Percentiles rank a stretch among this genome's conserved stretches.
phyloP scores from a whole-genome alignment of 208 protist genomes.

The Acanthamoeba sp. region DNA sequence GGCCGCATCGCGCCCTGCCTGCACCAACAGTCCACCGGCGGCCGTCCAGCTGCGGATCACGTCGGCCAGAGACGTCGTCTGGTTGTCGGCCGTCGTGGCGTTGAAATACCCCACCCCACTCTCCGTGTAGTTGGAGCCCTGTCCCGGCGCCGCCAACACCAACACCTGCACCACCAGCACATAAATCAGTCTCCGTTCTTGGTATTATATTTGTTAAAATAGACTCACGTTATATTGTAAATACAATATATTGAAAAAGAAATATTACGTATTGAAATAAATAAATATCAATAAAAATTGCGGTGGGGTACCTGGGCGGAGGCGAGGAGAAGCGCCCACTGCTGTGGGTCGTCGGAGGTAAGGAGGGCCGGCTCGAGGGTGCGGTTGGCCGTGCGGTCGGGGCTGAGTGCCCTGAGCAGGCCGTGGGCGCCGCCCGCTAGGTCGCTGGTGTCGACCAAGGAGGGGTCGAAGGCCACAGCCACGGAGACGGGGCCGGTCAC shows the following conservation, averaged over 20 bases:
- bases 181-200: too few species aligned
- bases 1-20: background rate
- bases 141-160: background rate
- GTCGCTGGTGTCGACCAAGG: background rate
- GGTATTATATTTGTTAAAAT: too few species aligned
- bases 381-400: background rate
- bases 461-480: conserved; percentile 4
- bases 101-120: background rate
- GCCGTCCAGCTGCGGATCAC: background rate
- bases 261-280: background rate
- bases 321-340: background rate
- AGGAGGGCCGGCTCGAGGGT: background rate
- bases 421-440: background rate
- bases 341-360: background rate
- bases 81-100: background rate
- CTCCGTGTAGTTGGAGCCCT: background rate
- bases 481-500: background rate
- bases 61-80: background rate
- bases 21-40: background rate
- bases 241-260: background rate
- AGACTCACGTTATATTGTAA: background rate
- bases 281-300: background rate
- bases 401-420: background rate
- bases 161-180: conserved; percentile 41
- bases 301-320: background rate